Evolutionary conservation across 371 early-diverging fungal species (phyloP).

Genomic region (Batkoa obscura): DNA sequence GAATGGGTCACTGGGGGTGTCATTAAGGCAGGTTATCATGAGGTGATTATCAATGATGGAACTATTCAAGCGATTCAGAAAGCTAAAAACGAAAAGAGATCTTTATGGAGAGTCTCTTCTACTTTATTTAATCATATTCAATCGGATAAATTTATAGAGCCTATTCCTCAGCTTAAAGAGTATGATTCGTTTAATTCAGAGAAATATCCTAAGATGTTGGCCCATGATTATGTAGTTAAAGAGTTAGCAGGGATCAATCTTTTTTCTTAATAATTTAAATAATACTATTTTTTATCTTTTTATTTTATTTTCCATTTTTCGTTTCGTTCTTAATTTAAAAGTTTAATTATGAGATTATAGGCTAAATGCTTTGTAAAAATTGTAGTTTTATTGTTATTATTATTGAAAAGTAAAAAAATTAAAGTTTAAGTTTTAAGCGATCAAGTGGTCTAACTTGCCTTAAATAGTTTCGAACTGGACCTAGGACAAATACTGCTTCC

Average conservation of each 20-base stretch:
- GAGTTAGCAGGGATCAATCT: no score
- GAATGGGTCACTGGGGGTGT: conserved; percentile 45
- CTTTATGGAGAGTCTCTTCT: conserved; percentile 45
- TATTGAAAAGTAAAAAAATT: no score
- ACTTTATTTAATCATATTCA: conserved; percentile 50
- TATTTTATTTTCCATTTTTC: no score
- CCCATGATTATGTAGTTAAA: conserved; percentile 33
- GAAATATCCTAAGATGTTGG: conserved; percentile 27
- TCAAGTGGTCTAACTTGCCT: background rate
- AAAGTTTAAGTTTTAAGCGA: background rate
- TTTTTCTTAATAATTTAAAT: no score
- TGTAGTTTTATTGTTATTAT: no score
- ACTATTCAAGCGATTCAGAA: conserved; percentile 19
- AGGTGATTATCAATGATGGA: conserved; percentile 35
- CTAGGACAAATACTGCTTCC: conserved; percentile 17
- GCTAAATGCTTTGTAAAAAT: no score
- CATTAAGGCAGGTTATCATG: conserved; percentile 45
- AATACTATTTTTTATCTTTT: no score
- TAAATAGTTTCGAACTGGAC: conserved; percentile 11
- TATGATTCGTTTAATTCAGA: no score
- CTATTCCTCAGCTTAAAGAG: conserved; percentile 19
- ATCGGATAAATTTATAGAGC: conserved; percentile 30
- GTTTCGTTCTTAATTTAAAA: no score
- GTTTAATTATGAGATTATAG: no score
- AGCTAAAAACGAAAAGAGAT: conserved; percentile 15